These are phyloP conservation scores for Eimeria maxima DNA, from an alignment of 169 alveolate species.

Conservation along the genomic window DNA sequence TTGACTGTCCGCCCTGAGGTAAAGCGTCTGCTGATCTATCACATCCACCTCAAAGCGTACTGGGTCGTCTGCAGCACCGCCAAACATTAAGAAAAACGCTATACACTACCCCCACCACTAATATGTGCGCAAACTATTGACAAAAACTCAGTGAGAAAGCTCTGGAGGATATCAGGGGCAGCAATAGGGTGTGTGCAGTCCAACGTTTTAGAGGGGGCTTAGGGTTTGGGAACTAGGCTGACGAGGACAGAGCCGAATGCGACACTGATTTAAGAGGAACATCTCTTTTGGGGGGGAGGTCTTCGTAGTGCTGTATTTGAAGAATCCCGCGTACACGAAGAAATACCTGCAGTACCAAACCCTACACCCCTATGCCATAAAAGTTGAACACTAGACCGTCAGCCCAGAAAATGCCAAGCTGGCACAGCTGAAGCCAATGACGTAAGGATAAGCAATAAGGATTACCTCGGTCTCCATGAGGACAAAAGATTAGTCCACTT, in stretches of 20 bases:
- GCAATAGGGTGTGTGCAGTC: neutral
- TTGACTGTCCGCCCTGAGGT: constrained; percentile 68
- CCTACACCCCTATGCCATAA: neutral
- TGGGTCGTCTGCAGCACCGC: constrained; percentile 70
- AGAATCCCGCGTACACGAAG: constrained; percentile 77
- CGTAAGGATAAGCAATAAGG: neutral
- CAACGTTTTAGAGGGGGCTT: neutral
- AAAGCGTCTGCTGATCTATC: constrained; percentile 82
- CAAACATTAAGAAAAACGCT: neutral
- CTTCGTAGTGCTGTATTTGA: constrained; percentile 77
- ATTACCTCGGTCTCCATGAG: constrained; percentile 76
- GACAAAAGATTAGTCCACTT: constrained; percentile 81
- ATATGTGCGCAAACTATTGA: neutral
- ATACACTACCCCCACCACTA: neutral
- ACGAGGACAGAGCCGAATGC: constrained; percentile 81
- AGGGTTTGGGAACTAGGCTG: constrained; percentile 17
- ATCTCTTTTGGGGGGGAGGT: constrained; percentile 76
- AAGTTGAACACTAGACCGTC: neutral
- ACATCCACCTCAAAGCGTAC: constrained; percentile 81
- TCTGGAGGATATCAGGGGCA: neutral
- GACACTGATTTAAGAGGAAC: constrained; percentile 77
- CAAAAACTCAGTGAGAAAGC: neutral
- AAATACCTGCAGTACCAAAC: neutral
- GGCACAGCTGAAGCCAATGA: no score
- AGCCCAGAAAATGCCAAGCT: neutral